Conservation (phyloP, 2,329 filamentous ascomycete species). For the Shiraia sp. region DNA sequence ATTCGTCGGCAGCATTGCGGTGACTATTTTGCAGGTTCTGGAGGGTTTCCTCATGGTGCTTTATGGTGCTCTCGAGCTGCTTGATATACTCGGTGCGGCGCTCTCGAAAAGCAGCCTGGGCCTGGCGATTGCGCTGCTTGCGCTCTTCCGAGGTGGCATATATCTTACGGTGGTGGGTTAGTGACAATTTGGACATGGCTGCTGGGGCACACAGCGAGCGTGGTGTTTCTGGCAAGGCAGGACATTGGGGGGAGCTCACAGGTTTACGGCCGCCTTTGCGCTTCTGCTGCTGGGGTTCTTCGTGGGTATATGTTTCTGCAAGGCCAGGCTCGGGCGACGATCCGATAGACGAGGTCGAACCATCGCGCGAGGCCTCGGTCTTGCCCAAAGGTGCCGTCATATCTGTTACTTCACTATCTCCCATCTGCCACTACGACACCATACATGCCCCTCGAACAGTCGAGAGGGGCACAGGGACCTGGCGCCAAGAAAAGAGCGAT, state of each 20-base stretch:
- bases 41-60: slow-evolving; percentile 92
- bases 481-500: slow-evolving; percentile 38
- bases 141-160: slow-evolving; percentile 98
- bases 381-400: slow-evolving; percentile 52
- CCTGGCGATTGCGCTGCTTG: slow-evolving; percentile 96
- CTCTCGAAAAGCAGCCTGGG: slow-evolving; percentile 95
- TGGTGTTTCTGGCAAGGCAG: slow-evolving; percentile 28
- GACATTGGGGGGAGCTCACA: slow-evolving; percentile 59
- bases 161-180: slow-evolving; percentile 66
- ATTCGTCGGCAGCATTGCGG: slow-evolving; percentile 92
- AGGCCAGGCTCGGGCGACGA: slow-evolving; percentile 54
- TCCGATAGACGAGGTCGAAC: slow-evolving; percentile 53
- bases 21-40: slow-evolving; percentile 93
- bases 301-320: slow-evolving; percentile 46
- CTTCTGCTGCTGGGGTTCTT: slow-evolving; percentile 68
- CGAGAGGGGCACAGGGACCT: slow-evolving; percentile 40
- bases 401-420: slow-evolving; percentile 51
- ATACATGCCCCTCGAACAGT: slow-evolving; percentile 46
- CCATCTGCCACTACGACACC: slow-evolving; percentile 49
- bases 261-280: slow-evolving; percentile 97
- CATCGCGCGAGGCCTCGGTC: slow-evolving; percentile 49
- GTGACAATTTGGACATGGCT: slow-evolving; percentile 42
- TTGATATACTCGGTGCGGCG: slow-evolving; percentile 99
- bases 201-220: slow-evolving; percentile 23
- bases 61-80: slow-evolving; percentile 95